Evolutionary conservation across 176 grass and related monocot species (phyloP).

Genomic region (Echinochloa phyllopogon): DNA sequence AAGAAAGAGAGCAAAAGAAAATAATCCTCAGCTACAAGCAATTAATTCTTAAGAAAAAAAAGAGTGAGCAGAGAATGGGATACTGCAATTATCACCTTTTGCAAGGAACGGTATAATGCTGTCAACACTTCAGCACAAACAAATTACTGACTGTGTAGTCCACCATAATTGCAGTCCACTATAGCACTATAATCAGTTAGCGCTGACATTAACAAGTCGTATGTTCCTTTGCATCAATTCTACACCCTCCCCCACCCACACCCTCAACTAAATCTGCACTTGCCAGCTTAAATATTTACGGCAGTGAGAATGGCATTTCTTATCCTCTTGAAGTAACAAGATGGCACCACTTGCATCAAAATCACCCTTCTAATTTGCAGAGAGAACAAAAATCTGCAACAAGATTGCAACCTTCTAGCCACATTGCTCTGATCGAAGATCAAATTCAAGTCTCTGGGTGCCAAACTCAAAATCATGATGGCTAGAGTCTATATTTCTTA

Average conservation of each 20-base stretch:
- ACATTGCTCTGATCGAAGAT: slow-evolving; percentile 1
- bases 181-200: neutral
- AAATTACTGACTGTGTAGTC: neutral
- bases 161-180: neutral
- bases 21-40: neutral
- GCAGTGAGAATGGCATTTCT: neutral
- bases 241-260: too few species aligned
- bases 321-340: neutral
- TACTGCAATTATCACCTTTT: neutral
- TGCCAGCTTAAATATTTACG: neutral
- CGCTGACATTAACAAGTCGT: neutral
- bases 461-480: neutral
- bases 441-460: neutral
- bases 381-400: neutral
- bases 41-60: neutral
- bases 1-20: neutral
- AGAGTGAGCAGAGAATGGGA: neutral
- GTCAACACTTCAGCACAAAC: neutral
- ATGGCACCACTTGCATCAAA: neutral
- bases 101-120: slow-evolving; percentile 16
- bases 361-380: neutral
- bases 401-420: neutral
- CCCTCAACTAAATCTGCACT: slow-evolving; percentile 11
- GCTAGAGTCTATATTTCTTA: neutral
- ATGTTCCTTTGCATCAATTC: neutral